Percentiles rank a stretch among this genome's conserved stretches.
Evolutionary conservation across 2,329 filamentous ascomycete genomes (phyloP).

Genomic region (Fusarium sp.): DNA sequence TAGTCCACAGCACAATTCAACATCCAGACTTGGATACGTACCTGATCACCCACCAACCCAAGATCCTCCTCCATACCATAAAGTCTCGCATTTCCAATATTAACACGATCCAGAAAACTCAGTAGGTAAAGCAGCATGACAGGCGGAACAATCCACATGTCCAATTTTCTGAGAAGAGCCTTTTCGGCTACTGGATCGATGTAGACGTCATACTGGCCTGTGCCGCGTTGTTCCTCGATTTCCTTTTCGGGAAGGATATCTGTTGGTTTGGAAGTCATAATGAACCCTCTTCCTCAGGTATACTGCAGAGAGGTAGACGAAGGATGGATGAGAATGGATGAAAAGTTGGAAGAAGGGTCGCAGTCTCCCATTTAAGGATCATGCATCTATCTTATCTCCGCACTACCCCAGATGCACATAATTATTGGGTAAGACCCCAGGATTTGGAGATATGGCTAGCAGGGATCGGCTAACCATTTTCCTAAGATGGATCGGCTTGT

Average conservation of each 20-base stretch:
- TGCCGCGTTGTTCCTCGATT: constrained; percentile 33
- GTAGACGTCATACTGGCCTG: constrained; percentile 37
- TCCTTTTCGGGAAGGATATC: constrained; percentile 32
- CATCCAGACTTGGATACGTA: no score
- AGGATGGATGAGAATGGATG: neutral
- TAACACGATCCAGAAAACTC: constrained; percentile 50
- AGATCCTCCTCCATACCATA: constrained; percentile 73
- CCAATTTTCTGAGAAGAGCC: constrained; percentile 68
- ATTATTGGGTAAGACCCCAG: constrained; percentile 30
- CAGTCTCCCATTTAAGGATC: constrained; percentile 27
- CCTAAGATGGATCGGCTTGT: constrained; percentile 23
- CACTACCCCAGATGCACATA: constrained; percentile 34
- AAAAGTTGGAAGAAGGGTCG: neutral
- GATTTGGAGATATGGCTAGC: constrained; percentile 14
- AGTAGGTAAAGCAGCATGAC: constrained; percentile 70
- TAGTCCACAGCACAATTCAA: no score
- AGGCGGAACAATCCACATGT: constrained; percentile 70
- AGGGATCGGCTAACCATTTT: constrained; percentile 20
- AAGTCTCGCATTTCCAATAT: constrained; percentile 70
- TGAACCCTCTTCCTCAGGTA: no score
- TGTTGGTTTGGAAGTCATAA: constrained; percentile 35
- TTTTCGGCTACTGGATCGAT: constrained; percentile 49
- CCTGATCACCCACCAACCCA: constrained; percentile 60
- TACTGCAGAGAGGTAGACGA: no score
- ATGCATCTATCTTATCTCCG: constrained; percentile 29